phyloP scores from a whole-genome alignment of 2,329 filamentous ascomycete species.

The Fusarium pseudonygamai region DNA sequence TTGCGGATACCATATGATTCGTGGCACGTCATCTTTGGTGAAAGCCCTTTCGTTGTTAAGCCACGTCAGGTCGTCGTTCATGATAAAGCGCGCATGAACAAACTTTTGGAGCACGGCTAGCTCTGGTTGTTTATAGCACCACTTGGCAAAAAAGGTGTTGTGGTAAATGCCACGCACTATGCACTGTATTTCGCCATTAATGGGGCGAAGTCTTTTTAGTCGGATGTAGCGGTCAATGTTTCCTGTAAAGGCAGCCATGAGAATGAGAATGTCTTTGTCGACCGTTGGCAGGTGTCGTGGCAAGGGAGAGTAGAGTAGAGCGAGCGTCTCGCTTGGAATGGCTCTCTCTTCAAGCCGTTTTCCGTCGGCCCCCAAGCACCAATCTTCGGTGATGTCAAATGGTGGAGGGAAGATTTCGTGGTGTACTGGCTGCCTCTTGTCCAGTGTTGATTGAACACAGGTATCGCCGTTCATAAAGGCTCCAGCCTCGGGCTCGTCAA shows the following conservation, averaged over 20 bases:
- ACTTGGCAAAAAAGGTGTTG: not conserved
- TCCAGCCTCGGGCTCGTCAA: no score
- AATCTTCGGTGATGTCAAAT: no score
- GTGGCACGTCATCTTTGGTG: not conserved
- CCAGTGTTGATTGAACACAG: no score
- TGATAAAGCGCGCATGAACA: not conserved
- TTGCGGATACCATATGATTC: not conserved
- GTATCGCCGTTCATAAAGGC: no score
- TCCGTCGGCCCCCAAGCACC: no score
- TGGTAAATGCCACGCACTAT: slow-evolving; percentile 5
- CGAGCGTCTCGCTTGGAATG: not conserved
- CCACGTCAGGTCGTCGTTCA: not conserved
- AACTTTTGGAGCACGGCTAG: not conserved
- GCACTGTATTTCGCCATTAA: not conserved
- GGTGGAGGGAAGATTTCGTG: no score
- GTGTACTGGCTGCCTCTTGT: no score
- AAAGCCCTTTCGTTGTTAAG: no score
- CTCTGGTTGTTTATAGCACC: not conserved
- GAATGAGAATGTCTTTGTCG: slow-evolving; percentile 52
- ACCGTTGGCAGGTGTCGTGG: slow-evolving; percentile 49
- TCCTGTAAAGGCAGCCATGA: slow-evolving; percentile 50
- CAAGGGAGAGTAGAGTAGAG: slow-evolving; percentile 39
- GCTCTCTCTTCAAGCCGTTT: not conserved
- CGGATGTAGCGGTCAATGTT: slow-evolving; percentile 53
- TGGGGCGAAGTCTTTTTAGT: slow-evolving; percentile 42